Percentiles rank a stretch among this genome's conserved stretches.
Conservation (phyloP, 2,329 filamentous ascomycete species). For the Sporothrix pallida region DNA sequence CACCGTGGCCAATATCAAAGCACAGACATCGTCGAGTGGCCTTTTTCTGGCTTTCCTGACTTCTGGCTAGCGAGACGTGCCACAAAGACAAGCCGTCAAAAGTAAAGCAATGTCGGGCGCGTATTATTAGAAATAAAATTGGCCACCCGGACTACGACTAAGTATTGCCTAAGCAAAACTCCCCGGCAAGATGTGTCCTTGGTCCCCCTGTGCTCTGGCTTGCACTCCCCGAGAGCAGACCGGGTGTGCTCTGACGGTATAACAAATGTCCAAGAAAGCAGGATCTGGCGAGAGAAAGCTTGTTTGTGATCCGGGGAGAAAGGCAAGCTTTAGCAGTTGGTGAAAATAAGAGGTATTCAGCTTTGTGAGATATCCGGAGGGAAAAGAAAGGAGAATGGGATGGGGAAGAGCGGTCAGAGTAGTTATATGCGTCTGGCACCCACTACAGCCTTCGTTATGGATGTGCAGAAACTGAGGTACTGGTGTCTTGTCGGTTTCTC, state of each 20-base stretch:
- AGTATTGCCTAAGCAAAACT: slow-evolving; percentile 14
- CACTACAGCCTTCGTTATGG: neutral
- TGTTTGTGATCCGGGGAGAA: too few species aligned
- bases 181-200: neutral
- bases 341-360: neutral
- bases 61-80: slow-evolving; percentile 11
- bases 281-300: neutral
- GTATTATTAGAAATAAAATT: slow-evolving; percentile 24
- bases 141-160: neutral
- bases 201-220: neutral
- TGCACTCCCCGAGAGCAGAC: slow-evolving; percentile 7
- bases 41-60: slow-evolving; percentile 3
- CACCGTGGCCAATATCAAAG: slow-evolving; percentile 6
- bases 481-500: neutral
- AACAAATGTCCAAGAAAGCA: neutral
- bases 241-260: slow-evolving; percentile 4
- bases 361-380: neutral
- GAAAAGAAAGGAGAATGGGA: neutral
- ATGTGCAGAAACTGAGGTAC: neutral
- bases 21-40: neutral
- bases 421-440: neutral
- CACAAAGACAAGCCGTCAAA: slow-evolving; percentile 24
- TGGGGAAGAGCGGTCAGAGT: neutral
- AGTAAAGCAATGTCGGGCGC: too few species aligned
- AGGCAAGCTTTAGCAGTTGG: neutral